Percentiles rank a stretch among this genome's conserved stretches.
Evolutionary conservation across 371 early-diverging fungal species (phyloP).

Genomic region (Cokeromyces recurvatus): DNA sequence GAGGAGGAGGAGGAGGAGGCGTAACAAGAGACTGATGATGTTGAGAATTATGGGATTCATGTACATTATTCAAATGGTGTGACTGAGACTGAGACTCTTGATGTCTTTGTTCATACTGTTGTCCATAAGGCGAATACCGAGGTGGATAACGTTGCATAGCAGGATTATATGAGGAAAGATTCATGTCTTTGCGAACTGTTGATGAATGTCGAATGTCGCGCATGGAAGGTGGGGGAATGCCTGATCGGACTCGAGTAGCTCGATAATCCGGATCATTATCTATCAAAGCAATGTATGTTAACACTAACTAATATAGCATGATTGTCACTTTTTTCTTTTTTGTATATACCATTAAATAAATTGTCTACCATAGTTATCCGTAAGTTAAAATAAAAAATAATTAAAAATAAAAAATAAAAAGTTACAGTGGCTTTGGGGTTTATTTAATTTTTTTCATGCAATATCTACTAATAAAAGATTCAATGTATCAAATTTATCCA

Average conservation of each 20-base stretch:
- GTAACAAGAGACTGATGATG: conserved; percentile 7
- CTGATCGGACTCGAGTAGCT: conserved; percentile 50
- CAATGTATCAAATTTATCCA: too few relatives aligned
- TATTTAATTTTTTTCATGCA: too few relatives aligned
- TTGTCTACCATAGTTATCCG: too few relatives aligned
- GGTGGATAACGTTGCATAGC: conserved; percentile 19
- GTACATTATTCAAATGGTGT: not conserved
- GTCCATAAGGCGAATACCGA: conserved; percentile 6
- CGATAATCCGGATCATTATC: conserved; percentile 60
- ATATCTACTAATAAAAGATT: too few relatives aligned
- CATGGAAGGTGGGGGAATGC: conserved; percentile 58
- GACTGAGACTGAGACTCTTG: too few relatives aligned
- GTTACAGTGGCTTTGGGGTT: too few relatives aligned
- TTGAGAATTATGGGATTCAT: conserved; percentile 13
- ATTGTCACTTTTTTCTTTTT: too few relatives aligned
- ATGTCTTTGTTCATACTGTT: not conserved
- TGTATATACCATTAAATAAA: too few relatives aligned
- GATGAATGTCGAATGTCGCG: conserved; percentile 14
- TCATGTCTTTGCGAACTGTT: conserved; percentile 1
- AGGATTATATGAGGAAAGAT: conserved; percentile 25
- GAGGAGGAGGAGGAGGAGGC: not conserved
- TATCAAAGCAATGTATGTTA: too few relatives aligned
- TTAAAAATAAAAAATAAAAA: too few relatives aligned
- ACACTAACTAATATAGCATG: too few relatives aligned
- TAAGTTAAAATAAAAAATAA: too few relatives aligned